Evolutionary conservation across 495 filamentous ascomycete species (phyloP).

Genomic region (Lepidopterella palustris): DNA sequence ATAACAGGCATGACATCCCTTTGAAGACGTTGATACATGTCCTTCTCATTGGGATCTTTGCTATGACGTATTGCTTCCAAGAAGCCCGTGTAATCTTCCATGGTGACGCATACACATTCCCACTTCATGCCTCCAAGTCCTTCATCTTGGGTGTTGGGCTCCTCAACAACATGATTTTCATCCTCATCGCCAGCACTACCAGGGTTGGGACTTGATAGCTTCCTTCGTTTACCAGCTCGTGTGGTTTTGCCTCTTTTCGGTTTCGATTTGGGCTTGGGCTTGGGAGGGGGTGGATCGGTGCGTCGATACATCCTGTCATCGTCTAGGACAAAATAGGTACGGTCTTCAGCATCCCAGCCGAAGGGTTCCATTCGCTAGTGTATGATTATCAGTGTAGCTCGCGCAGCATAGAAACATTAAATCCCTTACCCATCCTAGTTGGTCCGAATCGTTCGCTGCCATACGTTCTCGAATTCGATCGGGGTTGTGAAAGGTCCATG

Average conservation of each 20-base stretch:
- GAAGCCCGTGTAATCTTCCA: slow-evolving; percentile 69
- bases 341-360: slow-evolving; percentile 79
- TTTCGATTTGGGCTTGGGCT: slow-evolving; percentile 52
- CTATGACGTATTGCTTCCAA: slow-evolving; percentile 62
- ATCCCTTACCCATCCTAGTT: slow-evolving; percentile 69
- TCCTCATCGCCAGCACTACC: slow-evolving; percentile 52
- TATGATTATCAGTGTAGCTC: not conserved
- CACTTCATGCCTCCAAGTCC: slow-evolving; percentile 69
- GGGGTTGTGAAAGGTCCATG: slow-evolving; percentile 80
- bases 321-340: slow-evolving; percentile 83
- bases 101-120: slow-evolving; percentile 81
- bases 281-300: slow-evolving; percentile 61
- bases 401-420: not conserved
- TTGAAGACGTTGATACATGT: slow-evolving; percentile 58
- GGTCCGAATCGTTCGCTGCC: slow-evolving; percentile 74
- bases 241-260: slow-evolving; percentile 64
- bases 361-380: slow-evolving; percentile 80
- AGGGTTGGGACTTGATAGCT: slow-evolving; percentile 46
- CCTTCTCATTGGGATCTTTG: slow-evolving; percentile 75
- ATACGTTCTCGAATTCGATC: slow-evolving; percentile 82
- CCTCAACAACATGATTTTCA: slow-evolving; percentile 39
- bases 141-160: slow-evolving; percentile 47
- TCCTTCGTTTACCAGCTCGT: slow-evolving; percentile 67
- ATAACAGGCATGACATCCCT: slow-evolving; percentile 76
- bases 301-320: slow-evolving; percentile 88